Percentiles rank a stretch among this genome's conserved stretches.
Conservation (phyloP, 495 filamentous ascomycete genomes). For the Clavariopsis aquatica region DNA sequence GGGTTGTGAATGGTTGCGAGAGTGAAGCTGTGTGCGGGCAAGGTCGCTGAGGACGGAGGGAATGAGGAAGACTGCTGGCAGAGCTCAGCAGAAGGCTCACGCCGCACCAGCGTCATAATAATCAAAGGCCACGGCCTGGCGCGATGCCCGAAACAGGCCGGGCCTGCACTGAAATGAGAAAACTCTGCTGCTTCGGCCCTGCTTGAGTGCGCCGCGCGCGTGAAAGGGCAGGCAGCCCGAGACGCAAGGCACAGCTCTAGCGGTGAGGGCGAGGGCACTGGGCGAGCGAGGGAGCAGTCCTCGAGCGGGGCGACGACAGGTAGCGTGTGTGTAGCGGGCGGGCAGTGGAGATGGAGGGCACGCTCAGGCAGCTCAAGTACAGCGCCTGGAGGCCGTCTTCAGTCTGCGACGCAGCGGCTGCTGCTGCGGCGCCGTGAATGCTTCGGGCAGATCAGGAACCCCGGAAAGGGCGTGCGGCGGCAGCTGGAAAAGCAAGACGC, state of each 20-base stretch:
- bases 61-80: not conserved
- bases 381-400: not conserved
- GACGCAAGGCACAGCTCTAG: not conserved
- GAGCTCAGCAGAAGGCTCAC: not conserved
- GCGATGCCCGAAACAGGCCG: conserved; percentile 20
- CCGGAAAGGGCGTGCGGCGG: no score
- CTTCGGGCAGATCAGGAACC: no score
- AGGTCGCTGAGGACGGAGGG: not conserved
- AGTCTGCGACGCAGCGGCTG: not conserved
- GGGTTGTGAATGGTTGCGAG: conserved; percentile 5
- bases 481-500: not conserved
- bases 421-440: not conserved
- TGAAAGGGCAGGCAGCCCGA: conserved; percentile 31
- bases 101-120: conserved; percentile 24
- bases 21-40: not conserved
- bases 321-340: not conserved
- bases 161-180: conserved; percentile 19
- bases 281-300: conserved; percentile 1
- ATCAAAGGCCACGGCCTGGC: not conserved
- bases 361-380: no score
- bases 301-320: not conserved
- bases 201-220: conserved; percentile 11
- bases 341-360: not conserved
- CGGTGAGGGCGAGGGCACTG: conserved; percentile 11
- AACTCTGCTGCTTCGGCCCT: conserved; percentile 30